Evolutionary conservation across 2,329 filamentous ascomycete genomes (phyloP).

Genomic region (Escovopsis sp.): DNA sequence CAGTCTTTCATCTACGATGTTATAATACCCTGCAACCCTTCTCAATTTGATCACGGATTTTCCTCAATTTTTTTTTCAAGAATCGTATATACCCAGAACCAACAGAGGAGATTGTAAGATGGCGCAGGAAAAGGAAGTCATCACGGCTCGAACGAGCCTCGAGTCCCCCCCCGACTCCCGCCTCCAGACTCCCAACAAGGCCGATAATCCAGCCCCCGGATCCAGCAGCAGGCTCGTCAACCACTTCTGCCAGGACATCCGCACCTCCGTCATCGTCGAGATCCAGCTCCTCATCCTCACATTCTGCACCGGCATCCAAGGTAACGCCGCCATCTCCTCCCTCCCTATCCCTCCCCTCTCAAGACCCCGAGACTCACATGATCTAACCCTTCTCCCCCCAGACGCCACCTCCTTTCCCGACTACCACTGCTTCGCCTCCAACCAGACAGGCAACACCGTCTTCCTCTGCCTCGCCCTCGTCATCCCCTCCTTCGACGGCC

Average conservation of each 20-base stretch:
- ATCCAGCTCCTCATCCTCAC: slow-evolving; percentile 31
- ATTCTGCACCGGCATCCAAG: slow-evolving; percentile 37
- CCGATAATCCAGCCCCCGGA: neutral
- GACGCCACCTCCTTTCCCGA: slow-evolving; percentile 46
- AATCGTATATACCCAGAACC: no score
- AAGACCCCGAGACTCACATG: neutral
- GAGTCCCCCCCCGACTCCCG: no score
- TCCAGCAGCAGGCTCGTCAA: neutral
- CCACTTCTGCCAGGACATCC: slow-evolving; percentile 17
- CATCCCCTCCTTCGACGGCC: slow-evolving; percentile 29
- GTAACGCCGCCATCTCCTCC: slow-evolving; percentile 10
- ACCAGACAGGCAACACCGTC: slow-evolving; percentile 52
- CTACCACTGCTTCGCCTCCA: slow-evolving; percentile 48
- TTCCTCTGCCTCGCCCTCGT: slow-evolving; percentile 39
- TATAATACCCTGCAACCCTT: no score
- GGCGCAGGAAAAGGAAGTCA: neutral
- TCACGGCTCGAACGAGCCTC: no score
- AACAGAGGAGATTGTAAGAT: neutral
- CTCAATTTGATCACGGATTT: no score
- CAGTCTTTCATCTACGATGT: no score
- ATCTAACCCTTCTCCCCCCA: slow-evolving; percentile 4
- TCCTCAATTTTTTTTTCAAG: no score
- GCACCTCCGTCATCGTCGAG: slow-evolving; percentile 27
- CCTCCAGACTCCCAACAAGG: no score
- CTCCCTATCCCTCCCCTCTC: neutral